Evolutionary conservation across 768 basidiomycete species (phyloP).

Genomic region (Suillus tomentosus): DNA sequence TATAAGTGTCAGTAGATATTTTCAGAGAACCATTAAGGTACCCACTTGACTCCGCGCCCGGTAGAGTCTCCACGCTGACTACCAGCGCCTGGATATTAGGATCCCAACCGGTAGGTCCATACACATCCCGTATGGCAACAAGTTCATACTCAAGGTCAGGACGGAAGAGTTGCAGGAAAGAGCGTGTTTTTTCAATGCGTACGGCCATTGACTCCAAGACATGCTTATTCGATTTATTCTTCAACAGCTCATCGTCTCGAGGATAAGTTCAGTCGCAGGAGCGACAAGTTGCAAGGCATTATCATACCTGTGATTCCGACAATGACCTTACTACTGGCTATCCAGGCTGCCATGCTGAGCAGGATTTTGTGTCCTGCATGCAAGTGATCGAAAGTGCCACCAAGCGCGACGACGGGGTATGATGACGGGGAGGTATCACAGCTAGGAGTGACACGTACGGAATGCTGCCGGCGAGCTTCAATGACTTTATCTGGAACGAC

Average conservation of each 20-base stretch:
- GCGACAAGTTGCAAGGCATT: conserved; percentile 11
- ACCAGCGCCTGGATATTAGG: conserved; percentile 89
- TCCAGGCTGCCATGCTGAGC: conserved; percentile 88
- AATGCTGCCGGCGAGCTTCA: conserved; percentile 11
- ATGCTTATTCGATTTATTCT: conserved; percentile 68
- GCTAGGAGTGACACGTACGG: not conserved
- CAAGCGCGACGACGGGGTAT: conserved; percentile 78
- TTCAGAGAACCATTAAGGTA: conserved; percentile 14
- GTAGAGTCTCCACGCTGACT: conserved; percentile 84
- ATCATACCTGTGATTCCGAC: conserved; percentile 84
- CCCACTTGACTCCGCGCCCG: conserved; percentile 76
- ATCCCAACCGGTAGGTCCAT: conserved; percentile 89
- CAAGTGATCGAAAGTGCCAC: conserved; percentile 97
- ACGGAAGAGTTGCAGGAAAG: conserved; percentile 72
- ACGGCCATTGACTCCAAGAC: conserved; percentile 61
- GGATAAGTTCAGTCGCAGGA: conserved; percentile 17
- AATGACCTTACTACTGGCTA: conserved; percentile 77
- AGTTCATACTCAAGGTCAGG: conserved; percentile 66
- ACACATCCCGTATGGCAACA: conserved; percentile 80
- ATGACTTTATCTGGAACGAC: conserved; percentile 19
- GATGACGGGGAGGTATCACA: conserved; percentile 17
- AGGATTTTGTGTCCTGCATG: conserved; percentile 98
- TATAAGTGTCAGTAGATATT: conserved; percentile 4
- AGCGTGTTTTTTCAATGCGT: conserved; percentile 59
- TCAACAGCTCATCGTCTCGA: conserved; percentile 68